phyloP scores from a whole-genome alignment of 2,329 filamentous ascomycete species.

The Parasarocladium wereldwijsianum region DNA sequence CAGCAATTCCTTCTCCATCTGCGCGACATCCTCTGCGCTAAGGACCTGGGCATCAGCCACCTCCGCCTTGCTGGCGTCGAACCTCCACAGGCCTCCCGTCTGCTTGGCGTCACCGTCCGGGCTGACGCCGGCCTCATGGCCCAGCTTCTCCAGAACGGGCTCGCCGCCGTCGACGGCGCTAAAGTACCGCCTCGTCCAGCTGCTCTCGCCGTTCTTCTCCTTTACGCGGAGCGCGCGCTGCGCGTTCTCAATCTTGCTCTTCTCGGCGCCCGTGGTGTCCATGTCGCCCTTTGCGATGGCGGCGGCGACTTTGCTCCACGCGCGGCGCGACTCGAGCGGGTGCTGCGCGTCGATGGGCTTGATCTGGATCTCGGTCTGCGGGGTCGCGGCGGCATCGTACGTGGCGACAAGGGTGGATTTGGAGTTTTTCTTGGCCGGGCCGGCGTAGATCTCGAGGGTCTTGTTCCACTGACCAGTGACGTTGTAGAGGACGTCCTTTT shows the following conservation, averaged over 20 bases:
- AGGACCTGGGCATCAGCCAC: conserved; percentile 21
- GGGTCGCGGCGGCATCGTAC: conserved; percentile 43
- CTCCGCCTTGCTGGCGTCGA: conserved; percentile 31
- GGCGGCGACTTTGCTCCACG: conserved; percentile 74
- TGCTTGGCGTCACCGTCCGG: conserved; percentile 41
- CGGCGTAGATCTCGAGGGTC: conserved; percentile 62
- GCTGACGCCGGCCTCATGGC: conserved; percentile 29
- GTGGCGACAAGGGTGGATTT: conserved; percentile 35
- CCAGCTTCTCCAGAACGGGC: conserved; percentile 27
- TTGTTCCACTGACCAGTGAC: conserved; percentile 85
- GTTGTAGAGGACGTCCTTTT: conserved; percentile 66
- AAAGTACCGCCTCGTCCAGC: conserved; percentile 83
- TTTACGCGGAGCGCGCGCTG: conserved; percentile 61
- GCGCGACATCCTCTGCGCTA: conserved; percentile 22
- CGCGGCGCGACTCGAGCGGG: conserved; percentile 72
- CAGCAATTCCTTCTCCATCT: conserved; percentile 29
- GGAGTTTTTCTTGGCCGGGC: conserved; percentile 34
- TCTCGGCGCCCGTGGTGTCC: conserved; percentile 63
- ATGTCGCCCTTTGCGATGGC: conserved; percentile 74
- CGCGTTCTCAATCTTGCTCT: conserved; percentile 77
- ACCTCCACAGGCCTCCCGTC: conserved; percentile 47
- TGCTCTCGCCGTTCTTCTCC: conserved; percentile 58
- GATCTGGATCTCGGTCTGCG: conserved; percentile 54
- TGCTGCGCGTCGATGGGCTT: conserved; percentile 67
- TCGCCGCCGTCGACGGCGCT: conserved; percentile 32